phyloP scores from a whole-genome alignment of 805 yeast species.

The Candida krabiensis region DNA sequence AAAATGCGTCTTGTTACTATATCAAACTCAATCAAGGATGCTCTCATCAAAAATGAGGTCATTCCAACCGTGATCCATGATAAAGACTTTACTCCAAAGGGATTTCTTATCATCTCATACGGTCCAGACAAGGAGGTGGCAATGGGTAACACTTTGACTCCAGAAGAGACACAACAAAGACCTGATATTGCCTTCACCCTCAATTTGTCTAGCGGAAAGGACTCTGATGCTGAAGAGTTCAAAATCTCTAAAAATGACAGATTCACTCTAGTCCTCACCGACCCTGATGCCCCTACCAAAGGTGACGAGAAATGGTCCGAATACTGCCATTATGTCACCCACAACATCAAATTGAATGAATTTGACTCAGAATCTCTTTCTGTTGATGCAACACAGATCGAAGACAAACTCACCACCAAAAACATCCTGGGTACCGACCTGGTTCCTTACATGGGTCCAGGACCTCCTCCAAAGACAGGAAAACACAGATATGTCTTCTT shows the following conservation, averaged over 20 bases:
- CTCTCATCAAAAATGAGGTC: conserved; percentile 47
- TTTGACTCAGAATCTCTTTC: conserved; percentile 34
- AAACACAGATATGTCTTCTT: conserved; percentile 84
- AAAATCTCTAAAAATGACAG: conserved; percentile 46
- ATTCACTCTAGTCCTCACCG: conserved; percentile 79
- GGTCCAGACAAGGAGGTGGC: conserved; percentile 63
- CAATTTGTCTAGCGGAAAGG: conserved; percentile 28
- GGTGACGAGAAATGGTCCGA: conserved; percentile 87
- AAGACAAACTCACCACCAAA: conserved; percentile 35
- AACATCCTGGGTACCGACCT: conserved; percentile 42
- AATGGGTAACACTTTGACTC: conserved; percentile 71
- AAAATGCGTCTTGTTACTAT: conserved; percentile 44
- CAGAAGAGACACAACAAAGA: conserved; percentile 61
- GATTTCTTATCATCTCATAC: conserved; percentile 64
- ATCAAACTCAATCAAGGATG: conserved; percentile 54
- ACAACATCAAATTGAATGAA: conserved; percentile 50
- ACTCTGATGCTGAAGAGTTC: conserved; percentile 37
- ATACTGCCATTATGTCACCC: conserved; percentile 70
- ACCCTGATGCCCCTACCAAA: conserved; percentile 91
- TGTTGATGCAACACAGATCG: conserved; percentile 21
- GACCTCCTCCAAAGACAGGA: conserved; percentile 85
- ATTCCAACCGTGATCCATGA: conserved; percentile 54
- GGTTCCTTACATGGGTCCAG: conserved; percentile 75
- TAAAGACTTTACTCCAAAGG: conserved; percentile 39
- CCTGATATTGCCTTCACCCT: conserved; percentile 71